Conservation (phyloP, 495 filamentous ascomycete species). For the Tetracladium setigerum region DNA sequence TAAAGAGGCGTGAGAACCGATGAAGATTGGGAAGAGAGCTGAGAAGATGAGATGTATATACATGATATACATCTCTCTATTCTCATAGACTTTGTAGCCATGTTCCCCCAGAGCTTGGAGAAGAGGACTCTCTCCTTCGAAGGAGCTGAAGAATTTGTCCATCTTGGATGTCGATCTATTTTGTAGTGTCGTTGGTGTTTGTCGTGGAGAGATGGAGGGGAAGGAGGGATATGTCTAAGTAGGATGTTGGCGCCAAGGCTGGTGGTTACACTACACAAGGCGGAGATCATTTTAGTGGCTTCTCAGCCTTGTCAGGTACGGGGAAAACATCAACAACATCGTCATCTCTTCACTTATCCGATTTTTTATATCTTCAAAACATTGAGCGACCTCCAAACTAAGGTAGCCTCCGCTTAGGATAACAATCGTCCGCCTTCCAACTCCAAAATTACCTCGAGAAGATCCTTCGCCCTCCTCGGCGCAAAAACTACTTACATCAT, state of each 20-base stretch:
- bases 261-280: background rate
- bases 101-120: constrained; percentile 19
- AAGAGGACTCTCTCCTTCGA: constrained; percentile 13
- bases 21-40: constrained; percentile 65
- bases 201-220: no score
- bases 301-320: constrained; percentile 13
- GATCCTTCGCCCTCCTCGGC: background rate
- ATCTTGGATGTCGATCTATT: background rate
- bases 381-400: no score
- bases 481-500: constrained; percentile 36
- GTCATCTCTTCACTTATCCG: no score
- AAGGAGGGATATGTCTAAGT: no score
- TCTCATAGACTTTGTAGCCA: constrained; percentile 10
- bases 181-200: no score
- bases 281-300: constrained; percentile 1
- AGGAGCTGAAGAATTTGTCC: constrained; percentile 2
- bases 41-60: constrained; percentile 61
- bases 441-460: background rate
- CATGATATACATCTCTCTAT: constrained; percentile 39
- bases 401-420: background rate
- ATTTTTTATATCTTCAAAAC: no score
- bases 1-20: constrained; percentile 63
- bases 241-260: background rate
- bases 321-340: constrained; percentile 4
- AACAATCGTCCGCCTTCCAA: background rate